Evolutionary conservation across 2,329 filamentous ascomycete species (phyloP).

Genomic region (Fusarium kyushuense): DNA sequence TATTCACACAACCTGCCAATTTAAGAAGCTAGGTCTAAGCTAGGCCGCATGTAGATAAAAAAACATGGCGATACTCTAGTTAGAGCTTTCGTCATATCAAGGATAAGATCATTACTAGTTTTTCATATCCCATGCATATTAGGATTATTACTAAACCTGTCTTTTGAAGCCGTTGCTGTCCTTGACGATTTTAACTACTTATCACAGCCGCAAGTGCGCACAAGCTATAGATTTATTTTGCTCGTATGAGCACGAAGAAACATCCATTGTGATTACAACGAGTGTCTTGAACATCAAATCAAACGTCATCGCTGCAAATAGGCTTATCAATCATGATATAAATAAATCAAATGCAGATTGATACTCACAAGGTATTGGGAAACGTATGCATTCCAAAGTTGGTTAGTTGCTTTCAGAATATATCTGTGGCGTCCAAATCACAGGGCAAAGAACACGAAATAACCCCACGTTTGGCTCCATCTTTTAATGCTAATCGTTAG

Average conservation of each 20-base stretch:
- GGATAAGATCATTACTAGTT: background rate
- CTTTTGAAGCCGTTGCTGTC: background rate
- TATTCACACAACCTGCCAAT: background rate
- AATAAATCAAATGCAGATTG: background rate
- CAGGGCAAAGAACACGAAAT: background rate
- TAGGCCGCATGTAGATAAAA: background rate
- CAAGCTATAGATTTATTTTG: background rate
- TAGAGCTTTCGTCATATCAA: background rate
- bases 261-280: background rate
- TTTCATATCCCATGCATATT: background rate
- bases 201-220: background rate
- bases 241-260: background rate
- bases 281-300: background rate
- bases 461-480: background rate
- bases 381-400: background rate
- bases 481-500: background rate
- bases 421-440: background rate
- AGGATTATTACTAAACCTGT: background rate
- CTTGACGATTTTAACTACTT: background rate
- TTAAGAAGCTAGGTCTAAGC: background rate
- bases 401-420: background rate
- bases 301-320: background rate
- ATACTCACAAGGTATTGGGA: background rate
- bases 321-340: background rate
- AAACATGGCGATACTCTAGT: background rate